phyloP scores from a whole-genome alignment of 2,329 filamentous ascomycete species.

The Fusarium newnesense region DNA sequence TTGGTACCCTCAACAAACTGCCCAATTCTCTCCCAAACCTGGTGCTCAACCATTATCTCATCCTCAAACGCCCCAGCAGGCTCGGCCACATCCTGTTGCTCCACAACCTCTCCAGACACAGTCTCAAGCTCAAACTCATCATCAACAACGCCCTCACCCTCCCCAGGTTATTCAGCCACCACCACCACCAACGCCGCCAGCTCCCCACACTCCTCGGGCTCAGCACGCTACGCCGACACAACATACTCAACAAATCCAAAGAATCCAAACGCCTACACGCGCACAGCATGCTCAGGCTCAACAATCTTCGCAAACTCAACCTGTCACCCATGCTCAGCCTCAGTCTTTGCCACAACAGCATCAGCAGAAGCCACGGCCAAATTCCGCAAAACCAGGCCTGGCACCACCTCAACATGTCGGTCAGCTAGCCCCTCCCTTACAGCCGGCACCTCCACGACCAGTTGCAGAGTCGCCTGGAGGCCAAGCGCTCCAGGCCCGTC shows the following conservation, averaged over 20 bases:
- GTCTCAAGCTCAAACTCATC: slow-evolving; percentile 26
- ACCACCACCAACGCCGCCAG: slow-evolving; percentile 20
- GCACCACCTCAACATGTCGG: slow-evolving; percentile 50
- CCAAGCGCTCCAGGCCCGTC: slow-evolving; percentile 44
- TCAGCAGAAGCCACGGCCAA: slow-evolving; percentile 39
- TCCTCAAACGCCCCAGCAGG: slow-evolving; percentile 35
- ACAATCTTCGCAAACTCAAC: slow-evolving; percentile 32
- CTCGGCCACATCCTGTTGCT: slow-evolving; percentile 32
- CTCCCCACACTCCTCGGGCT: slow-evolving; percentile 34
- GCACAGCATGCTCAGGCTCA: slow-evolving; percentile 23
- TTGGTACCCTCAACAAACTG: slow-evolving; percentile 37
- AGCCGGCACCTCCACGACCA: slow-evolving; percentile 47
- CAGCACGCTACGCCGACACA: slow-evolving; percentile 34
- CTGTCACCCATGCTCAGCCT: slow-evolving; percentile 29
- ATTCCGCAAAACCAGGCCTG: slow-evolving; percentile 45
- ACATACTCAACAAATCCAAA: slow-evolving; percentile 35
- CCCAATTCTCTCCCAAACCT: slow-evolving; percentile 36
- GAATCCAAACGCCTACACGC: slow-evolving; percentile 23
- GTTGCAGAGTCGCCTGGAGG: slow-evolving; percentile 31
- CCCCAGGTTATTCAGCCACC: slow-evolving; percentile 21
- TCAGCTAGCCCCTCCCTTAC: slow-evolving; percentile 50
- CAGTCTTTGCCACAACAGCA: slow-evolving; percentile 36
- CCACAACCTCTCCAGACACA: slow-evolving; percentile 39
- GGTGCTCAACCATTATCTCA: slow-evolving; percentile 38
- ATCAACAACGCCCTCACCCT: slow-evolving; percentile 31